phyloP scores from a whole-genome alignment of 345 rosid species.

The Eucalyptus microcorys region DNA sequence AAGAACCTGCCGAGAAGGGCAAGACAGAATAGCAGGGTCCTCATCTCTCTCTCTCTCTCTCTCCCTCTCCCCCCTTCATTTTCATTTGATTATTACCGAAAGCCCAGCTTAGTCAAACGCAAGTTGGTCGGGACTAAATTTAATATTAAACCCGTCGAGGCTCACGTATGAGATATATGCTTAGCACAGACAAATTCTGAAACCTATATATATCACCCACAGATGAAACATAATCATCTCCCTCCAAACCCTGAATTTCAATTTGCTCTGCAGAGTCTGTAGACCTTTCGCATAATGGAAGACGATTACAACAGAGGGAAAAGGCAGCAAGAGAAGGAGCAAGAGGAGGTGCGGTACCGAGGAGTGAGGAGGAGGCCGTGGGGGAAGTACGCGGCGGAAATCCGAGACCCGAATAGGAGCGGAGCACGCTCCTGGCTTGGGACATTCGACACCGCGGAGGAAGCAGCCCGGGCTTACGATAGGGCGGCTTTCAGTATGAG shows the following conservation, averaged over 20 bases:
- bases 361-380: slow-evolving; percentile 82
- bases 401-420: slow-evolving; percentile 58
- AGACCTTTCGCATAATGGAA: not conserved
- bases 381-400: slow-evolving; percentile 91
- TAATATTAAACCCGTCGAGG: not conserved
- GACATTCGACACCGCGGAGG: slow-evolving; percentile 75
- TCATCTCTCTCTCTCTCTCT: not conserved
- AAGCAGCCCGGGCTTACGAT: slow-evolving; percentile 86
- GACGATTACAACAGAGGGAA: not conserved
- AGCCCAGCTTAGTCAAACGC: not conserved
- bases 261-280: not conserved
- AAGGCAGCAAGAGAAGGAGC: slow-evolving; percentile 5
- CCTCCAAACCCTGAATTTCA: not conserved
- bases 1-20: slow-evolving; percentile 2
- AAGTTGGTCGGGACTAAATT: not conserved
- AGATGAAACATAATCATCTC: not conserved
- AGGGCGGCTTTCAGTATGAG: slow-evolving; percentile 67
- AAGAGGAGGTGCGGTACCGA: slow-evolving; percentile 36
- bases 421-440: slow-evolving; percentile 84
- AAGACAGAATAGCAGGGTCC: not conserved
- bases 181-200: not conserved
- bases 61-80: not conserved
- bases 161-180: not conserved
- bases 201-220: not conserved
- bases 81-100: not conserved